These are phyloP conservation scores for Cucumis cinereus DNA, from an alignment of 306 rosid genomes.

Conservation along the genomic window DNA sequence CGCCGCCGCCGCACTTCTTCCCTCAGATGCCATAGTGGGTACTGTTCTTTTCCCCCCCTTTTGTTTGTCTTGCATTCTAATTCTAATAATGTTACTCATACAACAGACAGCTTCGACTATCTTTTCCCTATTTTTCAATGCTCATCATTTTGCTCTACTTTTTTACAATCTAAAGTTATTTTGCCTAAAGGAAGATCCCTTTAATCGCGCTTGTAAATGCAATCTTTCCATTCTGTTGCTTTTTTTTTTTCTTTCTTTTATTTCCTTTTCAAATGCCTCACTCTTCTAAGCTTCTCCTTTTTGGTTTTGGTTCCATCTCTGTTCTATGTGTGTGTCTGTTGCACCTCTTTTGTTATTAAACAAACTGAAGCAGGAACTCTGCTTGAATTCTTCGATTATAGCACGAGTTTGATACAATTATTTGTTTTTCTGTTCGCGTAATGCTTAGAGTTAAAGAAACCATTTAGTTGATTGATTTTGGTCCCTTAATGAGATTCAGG, in stretches of 20 bases:
- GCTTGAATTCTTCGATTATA: constrained; percentile 38
- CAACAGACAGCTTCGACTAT: constrained; percentile 26
- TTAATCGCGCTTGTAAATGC: constrained; percentile 20
- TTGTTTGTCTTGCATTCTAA: constrained; percentile 34
- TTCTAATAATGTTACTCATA: constrained; percentile 20
- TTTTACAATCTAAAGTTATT: constrained; percentile 20
- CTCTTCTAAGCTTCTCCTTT: not conserved
- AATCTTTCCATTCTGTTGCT: not conserved
- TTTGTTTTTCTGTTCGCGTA: constrained; percentile 18
- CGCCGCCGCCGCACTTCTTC: constrained; percentile 20
- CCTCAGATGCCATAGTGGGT: constrained; percentile 48
- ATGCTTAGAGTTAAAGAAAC: constrained; percentile 33
- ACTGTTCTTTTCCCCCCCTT: not conserved
- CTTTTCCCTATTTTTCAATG: constrained; percentile 16
- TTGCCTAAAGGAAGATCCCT: constrained; percentile 18
- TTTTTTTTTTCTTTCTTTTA: too few species aligned
- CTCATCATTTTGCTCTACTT: constrained; percentile 22
- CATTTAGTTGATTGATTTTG: constrained; percentile 21
- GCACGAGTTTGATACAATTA: constrained; percentile 57
- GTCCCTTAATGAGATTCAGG: constrained; percentile 63
- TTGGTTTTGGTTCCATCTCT: not conserved
- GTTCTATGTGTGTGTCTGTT: constrained; percentile 13
- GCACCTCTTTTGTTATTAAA: constrained; percentile 11
- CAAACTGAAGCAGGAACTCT: constrained; percentile 21
- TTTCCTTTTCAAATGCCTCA: constrained; percentile 8